Percentiles rank a stretch among this genome's conserved stretches.
Evolutionary conservation across 1,139 yeast species (phyloP).

Genomic region (Pichia sp.): DNA sequence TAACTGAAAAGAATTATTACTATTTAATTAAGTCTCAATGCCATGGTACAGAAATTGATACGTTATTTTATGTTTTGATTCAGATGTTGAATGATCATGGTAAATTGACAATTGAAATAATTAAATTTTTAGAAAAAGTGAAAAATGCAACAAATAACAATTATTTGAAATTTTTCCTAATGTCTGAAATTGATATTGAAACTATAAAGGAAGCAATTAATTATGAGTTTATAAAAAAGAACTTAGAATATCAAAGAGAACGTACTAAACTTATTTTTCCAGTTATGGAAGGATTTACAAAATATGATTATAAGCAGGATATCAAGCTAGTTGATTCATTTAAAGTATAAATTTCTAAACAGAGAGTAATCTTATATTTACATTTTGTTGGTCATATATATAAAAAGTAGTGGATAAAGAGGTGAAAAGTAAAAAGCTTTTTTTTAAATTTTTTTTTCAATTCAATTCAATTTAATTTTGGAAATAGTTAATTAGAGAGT

Average conservation of each 20-base stretch:
- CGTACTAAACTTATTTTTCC: neutral
- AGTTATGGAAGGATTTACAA: neutral
- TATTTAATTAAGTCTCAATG: constrained; percentile 18
- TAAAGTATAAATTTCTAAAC: neutral
- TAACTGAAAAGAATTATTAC: constrained; percentile 14
- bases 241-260: constrained; percentile 9
- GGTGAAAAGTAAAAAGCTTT: too few species aligned
- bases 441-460: too few species aligned
- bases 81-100: constrained; percentile 10
- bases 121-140: constrained; percentile 3
- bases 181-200: neutral
- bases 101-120: constrained; percentile 1
- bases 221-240: constrained; percentile 7
- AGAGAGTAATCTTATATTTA: neutral
- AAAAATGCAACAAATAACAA: constrained; percentile 11
- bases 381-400: neutral
- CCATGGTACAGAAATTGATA: constrained; percentile 23
- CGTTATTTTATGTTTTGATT: constrained; percentile 17
- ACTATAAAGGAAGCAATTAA: constrained; percentile 11
- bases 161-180: constrained; percentile 11
- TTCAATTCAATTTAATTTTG: neutral
- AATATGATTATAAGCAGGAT: constrained; percentile 6
- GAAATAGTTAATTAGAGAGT: constrained; percentile 5
- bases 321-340: neutral
- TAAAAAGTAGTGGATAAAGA: too few species aligned